phyloP scores from a whole-genome alignment of 352 stramenopile genomes.

The Phytophthora melonis region DNA sequence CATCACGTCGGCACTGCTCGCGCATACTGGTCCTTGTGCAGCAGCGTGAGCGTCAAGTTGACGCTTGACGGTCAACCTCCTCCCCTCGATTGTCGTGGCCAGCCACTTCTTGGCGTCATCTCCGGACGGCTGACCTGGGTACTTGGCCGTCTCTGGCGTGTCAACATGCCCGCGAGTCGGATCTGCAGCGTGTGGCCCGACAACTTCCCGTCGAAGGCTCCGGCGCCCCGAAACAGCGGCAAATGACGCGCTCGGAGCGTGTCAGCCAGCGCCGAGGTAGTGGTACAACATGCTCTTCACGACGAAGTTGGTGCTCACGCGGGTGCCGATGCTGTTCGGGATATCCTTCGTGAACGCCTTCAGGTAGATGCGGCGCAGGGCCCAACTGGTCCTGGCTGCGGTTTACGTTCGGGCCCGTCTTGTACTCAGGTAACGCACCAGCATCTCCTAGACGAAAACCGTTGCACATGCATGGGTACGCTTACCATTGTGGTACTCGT shows the following conservation, averaged over 20 bases:
- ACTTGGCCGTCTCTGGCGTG: conserved; percentile 88
- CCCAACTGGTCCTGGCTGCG: conserved; percentile 84
- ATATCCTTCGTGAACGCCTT: conserved; percentile 78
- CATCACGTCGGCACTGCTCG: too few species aligned
- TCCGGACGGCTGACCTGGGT: conserved; percentile 76
- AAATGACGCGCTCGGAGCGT: conserved; percentile 84
- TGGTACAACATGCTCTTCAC: conserved; percentile 71
- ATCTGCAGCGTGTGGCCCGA: conserved; percentile 88
- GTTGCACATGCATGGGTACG: too few species aligned
- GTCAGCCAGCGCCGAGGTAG: conserved; percentile 65
- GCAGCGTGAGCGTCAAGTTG: conserved; percentile 80
- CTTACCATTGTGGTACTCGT: too few species aligned
- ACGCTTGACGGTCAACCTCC: conserved; percentile 68
- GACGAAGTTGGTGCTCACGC: conserved; percentile 60
- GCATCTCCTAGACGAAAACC: conserved; percentile 41
- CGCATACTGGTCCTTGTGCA: conserved; percentile 89
- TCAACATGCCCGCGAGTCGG: conserved; percentile 85
- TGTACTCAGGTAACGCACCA: conserved; percentile 84
- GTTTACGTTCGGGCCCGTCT: conserved; percentile 69
- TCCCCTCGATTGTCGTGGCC: conserved; percentile 50
- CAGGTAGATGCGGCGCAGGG: conserved; percentile 82
- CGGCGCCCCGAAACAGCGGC: conserved; percentile 54
- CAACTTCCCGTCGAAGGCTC: conserved; percentile 61
- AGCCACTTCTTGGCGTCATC: conserved; percentile 86
- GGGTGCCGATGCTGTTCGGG: conserved; percentile 66